Evolutionary conservation across 2,329 filamentous ascomycete genomes (phyloP).

Genomic region (Escovopsis sp.): DNA sequence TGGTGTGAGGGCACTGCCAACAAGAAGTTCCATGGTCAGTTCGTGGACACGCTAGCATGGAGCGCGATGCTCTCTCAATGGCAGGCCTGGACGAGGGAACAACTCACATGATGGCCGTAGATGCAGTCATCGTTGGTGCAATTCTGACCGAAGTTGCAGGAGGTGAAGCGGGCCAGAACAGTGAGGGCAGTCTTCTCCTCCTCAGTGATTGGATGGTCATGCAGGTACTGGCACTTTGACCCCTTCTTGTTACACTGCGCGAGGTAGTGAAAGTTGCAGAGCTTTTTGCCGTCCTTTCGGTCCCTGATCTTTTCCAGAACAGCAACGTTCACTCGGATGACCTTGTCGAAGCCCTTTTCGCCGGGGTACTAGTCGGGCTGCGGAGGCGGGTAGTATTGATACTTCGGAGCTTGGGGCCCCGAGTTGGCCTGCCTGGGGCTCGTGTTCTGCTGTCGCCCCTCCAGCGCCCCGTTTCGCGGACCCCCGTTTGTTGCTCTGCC

Average conservation of each 20-base stretch:
- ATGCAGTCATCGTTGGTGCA: constrained; percentile 44
- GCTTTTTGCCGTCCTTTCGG: constrained; percentile 37
- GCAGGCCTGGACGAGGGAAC: background rate
- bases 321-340: constrained; percentile 29
- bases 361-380: constrained; percentile 36
- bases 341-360: constrained; percentile 37
- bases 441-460: constrained; percentile 7
- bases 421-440: constrained; percentile 11
- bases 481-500: constrained; percentile 23
- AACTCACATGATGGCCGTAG: constrained; percentile 46
- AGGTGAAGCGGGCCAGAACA: constrained; percentile 40
- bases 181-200: constrained; percentile 43
- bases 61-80: too few species aligned
- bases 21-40: too few species aligned
- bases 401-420: constrained; percentile 9
- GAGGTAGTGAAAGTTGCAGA: constrained; percentile 49
- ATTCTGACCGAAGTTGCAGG: constrained; percentile 42
- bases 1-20: too few species aligned
- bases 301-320: constrained; percentile 41
- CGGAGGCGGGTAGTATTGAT: constrained; percentile 13
- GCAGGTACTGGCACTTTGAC: constrained; percentile 41
- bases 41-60: too few species aligned
- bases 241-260: constrained; percentile 41
- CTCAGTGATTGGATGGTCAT: constrained; percentile 35
- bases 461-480: too few species aligned